These are phyloP conservation scores for Telopea speciosissima DNA, from an alignment of 177 flowering plant genomes.

Conservation along the genomic window DNA sequence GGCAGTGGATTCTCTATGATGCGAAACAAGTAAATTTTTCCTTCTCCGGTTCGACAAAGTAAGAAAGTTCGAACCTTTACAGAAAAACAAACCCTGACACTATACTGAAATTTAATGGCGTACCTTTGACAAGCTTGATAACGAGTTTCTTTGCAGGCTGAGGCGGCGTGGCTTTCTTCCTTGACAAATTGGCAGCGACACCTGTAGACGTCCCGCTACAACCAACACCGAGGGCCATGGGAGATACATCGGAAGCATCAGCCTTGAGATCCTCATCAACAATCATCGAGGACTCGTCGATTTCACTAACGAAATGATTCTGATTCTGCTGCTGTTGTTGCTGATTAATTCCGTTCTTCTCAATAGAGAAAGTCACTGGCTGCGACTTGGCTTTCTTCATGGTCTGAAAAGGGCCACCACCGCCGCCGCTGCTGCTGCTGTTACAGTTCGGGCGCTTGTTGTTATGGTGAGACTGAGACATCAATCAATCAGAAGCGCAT, in stretches of 20 bases:
- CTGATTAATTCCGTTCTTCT: constrained; percentile 44
- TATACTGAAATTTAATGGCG: background rate
- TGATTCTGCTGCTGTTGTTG: constrained; percentile 1
- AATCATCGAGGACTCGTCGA: constrained; percentile 26
- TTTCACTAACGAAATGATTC: constrained; percentile 10
- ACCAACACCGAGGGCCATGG: constrained; percentile 18
- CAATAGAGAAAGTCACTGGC: constrained; percentile 36
- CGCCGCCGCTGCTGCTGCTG: constrained; percentile 15
- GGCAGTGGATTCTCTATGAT: background rate
- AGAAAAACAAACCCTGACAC: background rate
- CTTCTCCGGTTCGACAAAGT: background rate
- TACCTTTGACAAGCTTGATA: constrained; percentile 84
- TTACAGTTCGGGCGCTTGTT: constrained; percentile 25
- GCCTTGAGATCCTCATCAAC: constrained; percentile 43
- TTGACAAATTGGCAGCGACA: constrained; percentile 63
- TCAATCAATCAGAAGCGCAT: constrained; percentile 32
- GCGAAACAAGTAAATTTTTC: background rate
- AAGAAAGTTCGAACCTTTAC: background rate
- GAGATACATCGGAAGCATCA: constrained; percentile 16
- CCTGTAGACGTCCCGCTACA: constrained; percentile 16
- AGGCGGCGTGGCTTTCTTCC: constrained; percentile 90
- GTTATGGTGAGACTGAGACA: constrained; percentile 28
- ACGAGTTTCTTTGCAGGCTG: constrained; percentile 90
- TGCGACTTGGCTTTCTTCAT: constrained; percentile 92
- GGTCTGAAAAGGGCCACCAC: constrained; percentile 24